Evolutionary conservation across 73 alveolate genomes (phyloP).

Genomic region (Tetrahymena borealis): DNA sequence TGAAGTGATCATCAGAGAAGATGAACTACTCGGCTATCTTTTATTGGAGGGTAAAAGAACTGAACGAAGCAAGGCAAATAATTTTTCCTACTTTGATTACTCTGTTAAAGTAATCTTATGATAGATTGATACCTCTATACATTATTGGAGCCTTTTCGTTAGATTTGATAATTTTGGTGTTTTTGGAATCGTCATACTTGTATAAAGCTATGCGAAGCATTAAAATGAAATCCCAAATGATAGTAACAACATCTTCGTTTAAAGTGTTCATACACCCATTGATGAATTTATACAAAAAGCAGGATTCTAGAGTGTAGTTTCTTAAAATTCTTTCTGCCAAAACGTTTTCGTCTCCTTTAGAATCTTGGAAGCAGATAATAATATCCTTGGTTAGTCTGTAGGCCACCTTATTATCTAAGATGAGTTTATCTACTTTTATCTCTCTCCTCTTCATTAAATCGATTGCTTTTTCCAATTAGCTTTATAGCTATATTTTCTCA

Average conservation of each 20-base stretch:
- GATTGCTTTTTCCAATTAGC: background rate
- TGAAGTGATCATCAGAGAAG: background rate
- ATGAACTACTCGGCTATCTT: background rate
- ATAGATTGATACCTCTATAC: background rate
- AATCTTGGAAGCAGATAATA: background rate
- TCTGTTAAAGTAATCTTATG: background rate
- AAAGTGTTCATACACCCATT: background rate
- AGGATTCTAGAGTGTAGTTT: background rate
- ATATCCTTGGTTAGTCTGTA: background rate
- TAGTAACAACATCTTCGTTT: background rate
- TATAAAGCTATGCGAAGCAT: background rate
- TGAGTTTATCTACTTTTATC: background rate
- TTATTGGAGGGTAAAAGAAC: background rate
- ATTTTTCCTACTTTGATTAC: background rate
- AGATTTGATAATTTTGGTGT: background rate
- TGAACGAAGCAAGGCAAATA: background rate
- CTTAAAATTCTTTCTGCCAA: background rate
- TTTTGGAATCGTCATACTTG: background rate
- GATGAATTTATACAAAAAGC: background rate
- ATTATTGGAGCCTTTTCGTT: background rate
- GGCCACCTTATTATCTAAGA: background rate
- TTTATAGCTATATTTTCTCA: background rate
- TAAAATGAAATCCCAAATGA: background rate
- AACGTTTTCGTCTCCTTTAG: background rate
- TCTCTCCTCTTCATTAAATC: background rate